These are phyloP conservation scores for Vitis hybrid DNA, from an alignment of 177 flowering plant species.

Conservation along the genomic window DNA sequence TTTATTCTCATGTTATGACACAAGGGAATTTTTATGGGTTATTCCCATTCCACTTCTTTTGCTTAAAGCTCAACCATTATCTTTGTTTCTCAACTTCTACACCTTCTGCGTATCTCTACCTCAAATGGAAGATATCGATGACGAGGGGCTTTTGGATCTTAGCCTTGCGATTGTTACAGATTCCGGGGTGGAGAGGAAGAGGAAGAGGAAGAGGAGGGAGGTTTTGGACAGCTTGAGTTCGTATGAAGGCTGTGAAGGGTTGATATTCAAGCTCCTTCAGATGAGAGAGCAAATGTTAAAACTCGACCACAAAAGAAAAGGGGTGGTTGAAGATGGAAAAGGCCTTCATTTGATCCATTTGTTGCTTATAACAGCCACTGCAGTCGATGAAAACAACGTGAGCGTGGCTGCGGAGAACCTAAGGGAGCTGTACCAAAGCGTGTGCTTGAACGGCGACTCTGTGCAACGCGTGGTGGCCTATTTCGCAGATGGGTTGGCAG, in stretches of 20 bases:
- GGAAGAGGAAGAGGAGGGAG: slow-evolving; percentile 29
- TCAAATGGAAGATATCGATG: slow-evolving; percentile 36
- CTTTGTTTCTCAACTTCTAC: slow-evolving; percentile 1
- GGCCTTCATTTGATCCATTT: slow-evolving; percentile 70
- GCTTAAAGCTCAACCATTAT: slow-evolving; percentile 11
- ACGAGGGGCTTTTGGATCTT: slow-evolving; percentile 46
- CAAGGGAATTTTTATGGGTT: slow-evolving; percentile 18
- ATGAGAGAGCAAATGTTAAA: slow-evolving; percentile 56
- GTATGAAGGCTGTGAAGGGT: slow-evolving; percentile 36
- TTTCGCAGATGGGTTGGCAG: slow-evolving; percentile 62
- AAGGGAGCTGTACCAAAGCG: slow-evolving; percentile 43
- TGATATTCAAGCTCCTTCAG: slow-evolving; percentile 54
- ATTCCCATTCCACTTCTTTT: slow-evolving; percentile 9
- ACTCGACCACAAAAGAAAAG: slow-evolving; percentile 32
- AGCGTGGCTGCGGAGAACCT: slow-evolving; percentile 37
- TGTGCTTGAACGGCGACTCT: slow-evolving; percentile 52
- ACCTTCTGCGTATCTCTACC: not conserved
- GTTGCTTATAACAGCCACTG: slow-evolving; percentile 56
- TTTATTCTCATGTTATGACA: slow-evolving; percentile 19
- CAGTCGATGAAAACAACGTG: slow-evolving; percentile 43
- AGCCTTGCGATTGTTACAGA: slow-evolving; percentile 38
- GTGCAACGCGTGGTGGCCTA: slow-evolving; percentile 71
- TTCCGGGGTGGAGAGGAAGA: slow-evolving; percentile 12
- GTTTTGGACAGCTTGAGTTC: not conserved
- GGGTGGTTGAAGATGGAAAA: slow-evolving; percentile 31